Evolutionary conservation across 768 basidiomycete genomes (phyloP).

Genomic region (Termitomyces titanicus): DNA sequence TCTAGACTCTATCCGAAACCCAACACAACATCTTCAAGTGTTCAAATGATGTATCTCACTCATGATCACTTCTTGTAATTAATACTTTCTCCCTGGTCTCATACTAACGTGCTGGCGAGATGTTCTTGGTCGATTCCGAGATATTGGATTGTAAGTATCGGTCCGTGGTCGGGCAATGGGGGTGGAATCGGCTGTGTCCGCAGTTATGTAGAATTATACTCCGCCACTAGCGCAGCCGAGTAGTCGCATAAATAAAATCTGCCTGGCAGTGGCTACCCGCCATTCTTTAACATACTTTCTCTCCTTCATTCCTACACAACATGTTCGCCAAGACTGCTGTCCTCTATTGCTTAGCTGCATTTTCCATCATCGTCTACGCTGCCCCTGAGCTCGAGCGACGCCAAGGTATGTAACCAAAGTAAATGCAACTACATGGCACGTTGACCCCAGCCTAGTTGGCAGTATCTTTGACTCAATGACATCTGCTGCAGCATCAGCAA

Average conservation of each 20-base stretch:
- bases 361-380: conserved; percentile 31
- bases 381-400: conserved; percentile 36
- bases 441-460: conserved; percentile 25
- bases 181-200: no score
- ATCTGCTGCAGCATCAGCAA: conserved; percentile 27
- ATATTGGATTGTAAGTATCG: no score
- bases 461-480: conserved; percentile 36
- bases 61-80: no score
- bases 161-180: no score
- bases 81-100: no score
- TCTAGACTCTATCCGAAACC: no score
- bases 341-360: conserved; percentile 31
- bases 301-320: conserved; percentile 8
- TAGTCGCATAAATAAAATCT: background rate
- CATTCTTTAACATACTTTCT: conserved; percentile 4
- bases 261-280: background rate
- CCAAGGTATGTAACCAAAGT: conserved; percentile 32
- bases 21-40: no score
- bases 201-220: no score
- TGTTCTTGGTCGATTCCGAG: no score
- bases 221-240: background rate
- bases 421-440: background rate
- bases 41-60: no score
- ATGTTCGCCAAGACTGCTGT: conserved; percentile 40
- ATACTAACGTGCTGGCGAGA: no score